Percentiles rank a stretch among this genome's conserved stretches.
Evolutionary conservation across 108 stramenopile genomes (phyloP).

Genomic region (Skeletonema grethae): DNA sequence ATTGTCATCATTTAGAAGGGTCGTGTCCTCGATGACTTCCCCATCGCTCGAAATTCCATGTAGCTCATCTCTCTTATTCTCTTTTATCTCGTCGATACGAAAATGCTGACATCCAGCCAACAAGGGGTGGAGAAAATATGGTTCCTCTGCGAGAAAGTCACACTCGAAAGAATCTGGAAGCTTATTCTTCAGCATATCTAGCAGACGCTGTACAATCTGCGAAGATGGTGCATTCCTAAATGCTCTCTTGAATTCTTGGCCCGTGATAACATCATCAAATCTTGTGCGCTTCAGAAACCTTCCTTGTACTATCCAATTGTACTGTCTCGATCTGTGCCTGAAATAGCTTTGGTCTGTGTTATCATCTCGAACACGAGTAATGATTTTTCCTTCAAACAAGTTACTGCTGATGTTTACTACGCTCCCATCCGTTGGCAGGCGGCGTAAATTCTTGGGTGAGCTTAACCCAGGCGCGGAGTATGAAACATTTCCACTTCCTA

Average conservation of each 20-base stretch:
- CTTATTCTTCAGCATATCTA: conserved; percentile 34
- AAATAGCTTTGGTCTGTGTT: conserved; percentile 33
- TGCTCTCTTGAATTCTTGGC: conserved; percentile 50
- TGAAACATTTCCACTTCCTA: conserved; percentile 14
- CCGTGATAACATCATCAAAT: conserved; percentile 51
- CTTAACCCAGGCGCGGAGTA: neutral
- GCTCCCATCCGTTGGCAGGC: conserved; percentile 37
- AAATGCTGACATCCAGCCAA: conserved; percentile 52
- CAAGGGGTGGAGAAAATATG: conserved; percentile 49
- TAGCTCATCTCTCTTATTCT: conserved; percentile 7
- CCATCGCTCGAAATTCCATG: conserved; percentile 30
- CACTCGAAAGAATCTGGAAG: conserved; percentile 52
- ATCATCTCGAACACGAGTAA: conserved; percentile 39
- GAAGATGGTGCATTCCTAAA: conserved; percentile 46
- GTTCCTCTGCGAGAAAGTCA: conserved; percentile 39
- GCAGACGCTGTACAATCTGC: conserved; percentile 31
- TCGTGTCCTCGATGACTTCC: conserved; percentile 42
- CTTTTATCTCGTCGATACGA: conserved; percentile 41
- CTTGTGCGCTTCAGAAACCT: conserved; percentile 33
- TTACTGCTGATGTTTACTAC: conserved; percentile 19
- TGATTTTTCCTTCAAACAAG: conserved; percentile 36
- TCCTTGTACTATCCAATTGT: conserved; percentile 51
- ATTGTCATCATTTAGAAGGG: conserved; percentile 22
- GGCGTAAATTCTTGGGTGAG: conserved; percentile 1
- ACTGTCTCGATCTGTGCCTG: conserved; percentile 36